Base-by-base conservation (phyloP, 2,329 filamentous ascomycete species). In the Arthroderma uncinatum region DNA sequence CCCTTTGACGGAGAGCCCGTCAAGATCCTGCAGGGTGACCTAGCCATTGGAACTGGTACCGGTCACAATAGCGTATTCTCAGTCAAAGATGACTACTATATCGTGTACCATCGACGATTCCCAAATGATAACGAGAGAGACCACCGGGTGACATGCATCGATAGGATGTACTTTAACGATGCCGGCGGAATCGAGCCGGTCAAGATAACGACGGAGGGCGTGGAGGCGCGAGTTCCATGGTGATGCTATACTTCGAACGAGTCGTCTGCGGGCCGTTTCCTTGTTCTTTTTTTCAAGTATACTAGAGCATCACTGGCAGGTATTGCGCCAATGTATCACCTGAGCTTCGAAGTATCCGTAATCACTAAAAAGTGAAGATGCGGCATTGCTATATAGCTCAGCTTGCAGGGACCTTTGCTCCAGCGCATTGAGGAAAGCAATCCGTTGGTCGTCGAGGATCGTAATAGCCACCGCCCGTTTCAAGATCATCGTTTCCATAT, bases 391-490 rank as follows among this genome's bases (percentile, higher is more conserved):
- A 25, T 30, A 25, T 12, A 8, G 6, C 19, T 54, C 34, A 54
- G 23, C 33, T 23, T 12, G 25, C 30, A 39, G 52, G 21, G 34
- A 44, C 53, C 25, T 30, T 55, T 23, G 23, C 25, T 4, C 53
- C 53, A 14, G 37, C 14, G 64, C 75, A 77, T 4, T 63, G 67
- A 23, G 62, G 60, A 60, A 66, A 70, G 65, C 79, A 82, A 25
- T 71, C 77, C 2, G 78, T 80, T 23, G 78, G 78, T 55, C 68
- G 73, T 12, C 70, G 70, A 34, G 79, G 78, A 65, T 81, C 74
- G 65, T 81, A 82, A 62, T 78, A 76, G 5, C 73, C 75, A 57
- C 71, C 73, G 0, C 66, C 72, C 10, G 69, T 55, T 30, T 33
- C 23, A 16, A 56, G 28, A 52, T 62, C 58, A 64, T 65, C 63